Evolutionary conservation across 108 stramenopile genomes (phyloP), one percentile per base, ranked within the genome.

Genomic region (Nitzschia palea): DNA sequence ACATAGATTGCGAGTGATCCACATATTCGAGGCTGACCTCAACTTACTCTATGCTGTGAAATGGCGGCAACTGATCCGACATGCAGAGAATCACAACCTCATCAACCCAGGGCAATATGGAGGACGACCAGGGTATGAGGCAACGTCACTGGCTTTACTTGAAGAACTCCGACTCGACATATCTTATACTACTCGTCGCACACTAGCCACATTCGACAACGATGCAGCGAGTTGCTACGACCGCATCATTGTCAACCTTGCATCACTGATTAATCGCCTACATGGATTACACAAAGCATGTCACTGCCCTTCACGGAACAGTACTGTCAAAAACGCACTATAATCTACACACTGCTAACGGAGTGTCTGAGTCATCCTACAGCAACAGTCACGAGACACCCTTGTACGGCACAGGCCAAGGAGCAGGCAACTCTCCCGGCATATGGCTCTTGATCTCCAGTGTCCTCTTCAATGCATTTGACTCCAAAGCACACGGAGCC

Each of bases 21-120:
- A 65, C 30, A 15, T 65, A 22, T 65, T 30, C 28, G 64, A 65
- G 30, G 64, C 64, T 6, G 64, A 65, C 51, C n/a, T 18, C n/a
- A 53, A 53, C 28, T 22, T 51, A 20, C 20, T 53, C 29, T 25
- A 55, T 6, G 23, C 8, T n/a, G 27, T 65, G 14, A 17, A 53
- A 22, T 65, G 51, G 51, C 15, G 30, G 28, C 23, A 31, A 9
- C 48, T 18, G 14, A 5, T 65, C 9, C 10, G 25, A 8, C 31
- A 28, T 56, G 55, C 30, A 12, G 55, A 51, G 8, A 6, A 23
- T n/a, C 18, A n/a, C 9, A 6, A 51, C n/a, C 18, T 51, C 12
- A 51, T 18, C 18, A 10, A 51, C 18, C 50, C 6, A 10, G 50
- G 50, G 6, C 50, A 51, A 51, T 18, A 51, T 23, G 50, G 50